A percentile compares a stretch with the other conserved stretches of the same genome.
phyloP scores from a whole-genome alignment of 306 rosid genomes.

The Astragalus membranaceus region DNA sequence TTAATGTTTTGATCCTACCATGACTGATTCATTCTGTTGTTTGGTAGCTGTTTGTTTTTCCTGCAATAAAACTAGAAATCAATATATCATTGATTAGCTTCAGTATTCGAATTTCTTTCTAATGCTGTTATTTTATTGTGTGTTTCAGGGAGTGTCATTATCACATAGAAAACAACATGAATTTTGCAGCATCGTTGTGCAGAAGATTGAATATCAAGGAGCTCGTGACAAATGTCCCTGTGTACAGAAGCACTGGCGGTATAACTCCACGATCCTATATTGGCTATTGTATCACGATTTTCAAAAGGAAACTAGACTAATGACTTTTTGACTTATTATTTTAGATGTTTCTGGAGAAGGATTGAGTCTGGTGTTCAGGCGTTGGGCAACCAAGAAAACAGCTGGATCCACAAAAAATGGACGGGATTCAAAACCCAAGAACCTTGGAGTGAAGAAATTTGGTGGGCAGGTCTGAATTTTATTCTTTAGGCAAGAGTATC shows the following conservation, averaged over 20 bases:
- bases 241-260: slow-evolving; percentile 58
- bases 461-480: slow-evolving; percentile 82
- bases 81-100: neutral
- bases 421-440: slow-evolving; percentile 83
- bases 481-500: neutral
- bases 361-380: slow-evolving; percentile 59
- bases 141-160: slow-evolving; percentile 20
- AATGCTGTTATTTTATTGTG: neutral
- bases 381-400: slow-evolving; percentile 86
- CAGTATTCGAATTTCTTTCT: neutral
- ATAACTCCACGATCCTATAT: slow-evolving; percentile 13
- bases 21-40: neutral
- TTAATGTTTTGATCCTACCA: neutral
- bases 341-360: slow-evolving; percentile 72
- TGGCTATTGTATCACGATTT: neutral
- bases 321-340: slow-evolving; percentile 1
- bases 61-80: neutral
- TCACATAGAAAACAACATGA: slow-evolving; percentile 30
- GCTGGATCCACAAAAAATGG: slow-evolving; percentile 94
- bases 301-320: neutral
- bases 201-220: slow-evolving; percentile 63
- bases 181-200: slow-evolving; percentile 49
- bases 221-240: slow-evolving; percentile 47
- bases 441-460: slow-evolving; percentile 88
- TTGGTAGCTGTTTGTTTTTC: neutral